phyloP scores from a whole-genome alignment of 192 early-diverging fungal species.

The Backusella macrospora region DNA sequence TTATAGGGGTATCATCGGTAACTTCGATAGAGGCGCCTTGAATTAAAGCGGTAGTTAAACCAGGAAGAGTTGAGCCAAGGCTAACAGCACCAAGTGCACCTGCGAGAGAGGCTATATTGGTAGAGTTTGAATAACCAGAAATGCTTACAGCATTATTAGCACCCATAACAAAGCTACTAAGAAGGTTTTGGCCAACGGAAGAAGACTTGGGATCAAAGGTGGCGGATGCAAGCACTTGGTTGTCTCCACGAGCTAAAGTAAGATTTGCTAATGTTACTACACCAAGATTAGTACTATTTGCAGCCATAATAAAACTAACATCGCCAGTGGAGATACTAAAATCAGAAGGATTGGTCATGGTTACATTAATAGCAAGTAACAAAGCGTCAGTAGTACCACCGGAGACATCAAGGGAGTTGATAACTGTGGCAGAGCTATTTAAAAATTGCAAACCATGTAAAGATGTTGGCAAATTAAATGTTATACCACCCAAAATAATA shows the following conservation, averaged over 20 bases:
- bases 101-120: slow-evolving; percentile 47
- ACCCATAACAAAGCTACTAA: slow-evolving; percentile 52
- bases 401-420: slow-evolving; percentile 54
- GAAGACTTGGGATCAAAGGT: slow-evolving; percentile 48
- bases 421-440: slow-evolving; percentile 48
- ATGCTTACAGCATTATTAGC: slow-evolving; percentile 46
- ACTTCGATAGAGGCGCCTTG: slow-evolving; percentile 44
- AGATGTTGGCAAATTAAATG: slow-evolving; percentile 52
- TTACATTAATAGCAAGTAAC: slow-evolving; percentile 41
- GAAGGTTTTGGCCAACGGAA: slow-evolving; percentile 45
- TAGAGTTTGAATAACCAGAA: slow-evolving; percentile 44
- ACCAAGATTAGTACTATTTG: slow-evolving; percentile 48
- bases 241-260: slow-evolving; percentile 44
- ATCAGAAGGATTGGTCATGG: slow-evolving; percentile 46
- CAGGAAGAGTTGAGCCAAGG: slow-evolving; percentile 50
- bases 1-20: slow-evolving; percentile 41
- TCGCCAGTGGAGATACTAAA: slow-evolving; percentile 53
- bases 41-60: slow-evolving; percentile 47
- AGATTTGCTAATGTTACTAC: slow-evolving; percentile 47
- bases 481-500: slow-evolving; percentile 51
- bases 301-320: slow-evolving; percentile 48
- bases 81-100: slow-evolving; percentile 45
- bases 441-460: slow-evolving; percentile 60
- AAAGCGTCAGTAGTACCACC: slow-evolving; percentile 49
- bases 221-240: slow-evolving; percentile 38